Evolutionary conservation across 139 green algal genomes (phyloP).

Genomic region (Asterochloris erici): DNA sequence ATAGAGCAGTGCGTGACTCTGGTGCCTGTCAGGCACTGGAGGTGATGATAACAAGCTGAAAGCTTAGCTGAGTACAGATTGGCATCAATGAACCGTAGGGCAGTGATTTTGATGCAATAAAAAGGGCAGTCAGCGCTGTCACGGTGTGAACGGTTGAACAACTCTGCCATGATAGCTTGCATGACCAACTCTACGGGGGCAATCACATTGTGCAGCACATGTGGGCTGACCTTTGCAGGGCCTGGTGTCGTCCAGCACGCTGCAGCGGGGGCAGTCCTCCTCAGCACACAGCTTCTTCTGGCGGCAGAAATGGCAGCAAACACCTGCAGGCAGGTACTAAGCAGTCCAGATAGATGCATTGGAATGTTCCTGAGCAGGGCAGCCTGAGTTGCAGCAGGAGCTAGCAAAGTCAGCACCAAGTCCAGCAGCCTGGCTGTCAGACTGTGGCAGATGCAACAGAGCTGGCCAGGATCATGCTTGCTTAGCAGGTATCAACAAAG

Average conservation of each 20-base stretch:
- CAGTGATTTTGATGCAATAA: no score
- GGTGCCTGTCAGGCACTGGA: no score
- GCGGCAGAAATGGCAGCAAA: conserved; percentile 72
- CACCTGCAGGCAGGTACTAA: conserved; percentile 29
- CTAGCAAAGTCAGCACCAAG: background rate
- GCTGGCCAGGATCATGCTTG: background rate
- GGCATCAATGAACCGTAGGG: no score
- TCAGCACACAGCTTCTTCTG: conserved; percentile 80
- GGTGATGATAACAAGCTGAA: no score
- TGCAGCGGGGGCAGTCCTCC: conserved; percentile 58
- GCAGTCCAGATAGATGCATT: background rate
- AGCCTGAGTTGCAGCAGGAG: background rate
- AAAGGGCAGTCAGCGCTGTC: no score
- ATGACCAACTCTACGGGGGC: no score
- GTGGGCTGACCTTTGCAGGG: conserved; percentile 42
- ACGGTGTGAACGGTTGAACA: no score
- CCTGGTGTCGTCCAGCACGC: conserved; percentile 27
- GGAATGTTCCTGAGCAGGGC: background rate
- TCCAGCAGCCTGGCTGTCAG: background rate
- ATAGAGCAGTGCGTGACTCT: no score
- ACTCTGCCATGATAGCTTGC: no score
- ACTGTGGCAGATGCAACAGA: background rate
- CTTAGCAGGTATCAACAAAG: no score
- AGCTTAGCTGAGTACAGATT: no score
- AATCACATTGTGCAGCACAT: no score